Evolutionary conservation across 2,329 filamentous ascomycete genomes (phyloP), one percentile per base, ranked within the genome.

Genomic region (Tolypocladium amazonense): DNA sequence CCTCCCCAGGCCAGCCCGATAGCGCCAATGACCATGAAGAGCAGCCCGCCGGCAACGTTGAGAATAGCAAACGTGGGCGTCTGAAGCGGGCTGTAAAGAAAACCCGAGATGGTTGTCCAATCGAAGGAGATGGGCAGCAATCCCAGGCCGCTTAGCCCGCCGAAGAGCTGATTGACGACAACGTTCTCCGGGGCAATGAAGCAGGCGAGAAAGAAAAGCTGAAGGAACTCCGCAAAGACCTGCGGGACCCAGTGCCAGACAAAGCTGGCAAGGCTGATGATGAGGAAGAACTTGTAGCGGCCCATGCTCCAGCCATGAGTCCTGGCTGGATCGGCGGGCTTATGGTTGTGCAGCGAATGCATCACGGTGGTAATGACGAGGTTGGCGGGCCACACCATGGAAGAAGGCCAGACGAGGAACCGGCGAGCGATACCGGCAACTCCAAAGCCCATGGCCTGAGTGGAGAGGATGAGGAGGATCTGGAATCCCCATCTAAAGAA

Each of bases 121-220:
- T 88, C 85, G 61, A 88, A 84, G 0, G 84, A 86, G 7, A 87
- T 78, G 9, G 85, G 85, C 33, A 88, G 75, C 14, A 88, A 70
- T 0, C 81, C 83, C 5, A 87, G 72, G 0, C 85, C 85, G 4
- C 80, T 81, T 58, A 76, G 76, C 4, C 81, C 82, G 5, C 85
- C 85, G 61, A 88, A 88, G 4, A 88, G 65, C 67, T 88, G 84
- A 67, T 88, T 88, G 59, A 88, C 72, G 15, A 83, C 69, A 8
- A 82, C 72, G 61, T 81, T 85, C 38, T 86, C 76, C 3, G 85
- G 85, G 18, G 78, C 79, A 64, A 85, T 83, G 83, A 84, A 87
- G 52, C 80, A 82, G 18, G 80, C 73, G 70, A 82, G 85, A 9
- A 81, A 79, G 65, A 87, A 86, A 41, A 80, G 76, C 55, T 78